Percentiles rank a stretch among this genome's conserved stretches.
These are phyloP conservation scores for Chloridella minuta DNA, from an alignment of 352 stramenopile genomes.

Conservation along the genomic window DNA sequence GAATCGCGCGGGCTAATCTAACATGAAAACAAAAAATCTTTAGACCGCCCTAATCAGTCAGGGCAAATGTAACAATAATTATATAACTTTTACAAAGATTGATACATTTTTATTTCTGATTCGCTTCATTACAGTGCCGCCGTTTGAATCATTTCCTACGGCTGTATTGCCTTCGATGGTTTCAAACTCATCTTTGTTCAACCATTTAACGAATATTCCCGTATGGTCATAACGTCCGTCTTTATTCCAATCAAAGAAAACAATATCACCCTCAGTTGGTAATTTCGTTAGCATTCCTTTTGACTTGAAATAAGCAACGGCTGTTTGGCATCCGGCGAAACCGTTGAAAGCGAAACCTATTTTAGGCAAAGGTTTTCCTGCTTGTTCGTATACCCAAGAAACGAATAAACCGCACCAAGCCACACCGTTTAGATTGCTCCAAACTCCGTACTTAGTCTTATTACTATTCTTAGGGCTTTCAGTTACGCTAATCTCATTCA, in stretches of 20 bases:
- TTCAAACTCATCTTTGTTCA: background rate
- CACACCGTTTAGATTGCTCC: background rate
- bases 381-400: background rate
- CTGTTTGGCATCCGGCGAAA: background rate
- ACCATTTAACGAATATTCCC: background rate
- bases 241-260: background rate
- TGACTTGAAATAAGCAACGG: background rate
- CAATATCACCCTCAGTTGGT: background rate
- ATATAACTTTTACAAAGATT: background rate
- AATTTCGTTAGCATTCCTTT: background rate
- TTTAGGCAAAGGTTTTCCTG: background rate
- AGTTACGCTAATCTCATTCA: background rate
- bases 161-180: background rate
- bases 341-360: background rate
- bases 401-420: background rate
- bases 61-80: no score
- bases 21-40: no score
- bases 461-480: background rate
- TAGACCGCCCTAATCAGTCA: background rate
- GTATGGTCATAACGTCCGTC: background rate
- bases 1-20: no score
- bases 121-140: background rate
- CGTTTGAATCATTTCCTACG: background rate
- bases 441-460: slow-evolving; percentile 1
- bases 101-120: background rate